Conservation (phyloP, 2,329 filamentous ascomycete genomes). For the Xylaria sp. region DNA sequence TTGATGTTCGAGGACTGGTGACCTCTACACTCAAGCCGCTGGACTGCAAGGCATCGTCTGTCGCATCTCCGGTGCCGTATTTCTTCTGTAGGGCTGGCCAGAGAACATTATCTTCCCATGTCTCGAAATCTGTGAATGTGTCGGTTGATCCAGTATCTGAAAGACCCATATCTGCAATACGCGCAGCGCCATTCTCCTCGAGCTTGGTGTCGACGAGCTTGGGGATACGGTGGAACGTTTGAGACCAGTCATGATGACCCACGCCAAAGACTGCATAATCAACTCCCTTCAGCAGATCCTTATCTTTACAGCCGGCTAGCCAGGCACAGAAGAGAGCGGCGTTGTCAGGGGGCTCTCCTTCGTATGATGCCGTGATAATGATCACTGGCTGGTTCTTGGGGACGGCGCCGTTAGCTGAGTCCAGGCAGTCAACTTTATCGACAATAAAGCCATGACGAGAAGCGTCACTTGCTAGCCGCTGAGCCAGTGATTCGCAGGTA, state of each 20-base stretch:
- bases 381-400: slow-evolving; percentile 71
- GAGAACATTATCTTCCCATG: slow-evolving; percentile 65
- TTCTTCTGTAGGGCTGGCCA: slow-evolving; percentile 61
- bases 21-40: slow-evolving; percentile 60
- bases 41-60: slow-evolving; percentile 36
- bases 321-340: slow-evolving; percentile 75
- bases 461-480: slow-evolving; percentile 70
- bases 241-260: slow-evolving; percentile 61
- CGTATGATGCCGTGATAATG: slow-evolving; percentile 77
- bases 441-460: slow-evolving; percentile 68
- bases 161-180: slow-evolving; percentile 59
- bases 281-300: slow-evolving; percentile 64
- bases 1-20: slow-evolving; percentile 64
- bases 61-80: slow-evolving; percentile 42
- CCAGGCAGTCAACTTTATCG: slow-evolving; percentile 64
- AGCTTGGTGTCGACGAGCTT: slow-evolving; percentile 62
- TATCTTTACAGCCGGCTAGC: slow-evolving; percentile 65
- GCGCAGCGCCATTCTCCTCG: slow-evolving; percentile 58
- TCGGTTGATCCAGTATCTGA: slow-evolving; percentile 66
- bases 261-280: slow-evolving; percentile 77
- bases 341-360: slow-evolving; percentile 79
- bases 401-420: slow-evolving; percentile 70
- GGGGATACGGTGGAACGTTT: slow-evolving; percentile 68
- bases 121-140: slow-evolving; percentile 67
- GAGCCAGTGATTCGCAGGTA: slow-evolving; percentile 77